A percentile compares a stretch with the other conserved stretches of the same genome.
Evolutionary conservation across 306 rosid species (phyloP).

Genomic region (Macrotyloma uniflorum): DNA sequence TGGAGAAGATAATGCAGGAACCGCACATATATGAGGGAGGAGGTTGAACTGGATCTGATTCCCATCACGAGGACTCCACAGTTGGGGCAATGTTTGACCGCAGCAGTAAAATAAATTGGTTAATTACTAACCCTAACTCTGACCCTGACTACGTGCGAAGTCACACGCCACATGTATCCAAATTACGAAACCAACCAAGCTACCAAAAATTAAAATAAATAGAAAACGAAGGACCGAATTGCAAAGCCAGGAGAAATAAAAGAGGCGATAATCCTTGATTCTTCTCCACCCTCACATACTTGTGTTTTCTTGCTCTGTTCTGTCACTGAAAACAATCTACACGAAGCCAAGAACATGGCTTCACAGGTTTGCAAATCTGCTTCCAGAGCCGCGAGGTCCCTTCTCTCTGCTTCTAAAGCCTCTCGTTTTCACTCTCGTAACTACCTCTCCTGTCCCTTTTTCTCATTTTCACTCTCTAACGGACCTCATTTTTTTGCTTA

Average conservation of each 20-base stretch:
- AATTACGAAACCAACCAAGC: neutral
- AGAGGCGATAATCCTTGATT: neutral
- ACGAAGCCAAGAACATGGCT: constrained; percentile 49
- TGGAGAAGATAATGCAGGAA: neutral
- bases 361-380: constrained; percentile 72
- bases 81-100: neutral
- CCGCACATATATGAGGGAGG: neutral
- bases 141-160: neutral
- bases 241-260: constrained; percentile 15
- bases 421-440: constrained; percentile 75
- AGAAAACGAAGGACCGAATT: neutral
- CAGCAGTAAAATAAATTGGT: neutral
- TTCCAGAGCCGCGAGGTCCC: constrained; percentile 74
- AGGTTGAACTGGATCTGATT: neutral
- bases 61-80: constrained; percentile 2
- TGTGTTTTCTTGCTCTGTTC: neutral
- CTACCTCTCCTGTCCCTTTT: neutral
- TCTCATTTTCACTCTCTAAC: neutral
- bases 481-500: neutral
- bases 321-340: neutral
- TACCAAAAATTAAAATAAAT: neutral
- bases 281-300: neutral
- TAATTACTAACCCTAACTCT: neutral
- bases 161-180: neutral
- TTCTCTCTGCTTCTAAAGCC: constrained; percentile 66